Conservation (phyloP, 306 rosid species). For the Rosa chinensis region DNA sequence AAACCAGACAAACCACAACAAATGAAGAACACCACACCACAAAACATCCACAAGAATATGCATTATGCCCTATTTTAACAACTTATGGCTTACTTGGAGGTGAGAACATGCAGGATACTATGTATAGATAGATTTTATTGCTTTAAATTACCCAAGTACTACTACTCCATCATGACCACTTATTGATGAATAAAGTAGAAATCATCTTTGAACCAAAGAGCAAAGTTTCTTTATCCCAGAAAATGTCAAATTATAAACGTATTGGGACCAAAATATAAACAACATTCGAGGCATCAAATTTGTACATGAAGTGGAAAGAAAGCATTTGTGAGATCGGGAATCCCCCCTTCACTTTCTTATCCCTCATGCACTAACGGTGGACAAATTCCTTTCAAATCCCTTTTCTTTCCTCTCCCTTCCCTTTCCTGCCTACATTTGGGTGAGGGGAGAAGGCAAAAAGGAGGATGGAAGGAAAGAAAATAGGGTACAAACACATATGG, state of each 20-base stretch:
- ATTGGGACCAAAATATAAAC: background rate
- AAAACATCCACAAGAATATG: background rate
- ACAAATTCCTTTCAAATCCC: background rate
- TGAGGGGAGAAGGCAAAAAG: background rate
- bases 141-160: background rate
- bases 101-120: background rate
- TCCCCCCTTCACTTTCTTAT: background rate
- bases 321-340: background rate
- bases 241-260: background rate
- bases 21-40: conserved; percentile 6
- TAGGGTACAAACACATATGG: background rate
- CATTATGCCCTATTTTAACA: background rate
- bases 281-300: too few relatives aligned
- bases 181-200: background rate
- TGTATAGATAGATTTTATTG: background rate
- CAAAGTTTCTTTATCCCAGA: background rate
- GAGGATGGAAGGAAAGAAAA: background rate
- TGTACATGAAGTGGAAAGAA: background rate
- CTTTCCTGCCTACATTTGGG: background rate
- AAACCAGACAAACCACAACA: background rate
- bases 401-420: background rate
- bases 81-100: background rate
- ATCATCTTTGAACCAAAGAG: background rate
- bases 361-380: background rate
- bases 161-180: background rate